Evolutionary conservation across 495 filamentous ascomycete genomes (phyloP).

Genomic region (Schizothecium vesticola): DNA sequence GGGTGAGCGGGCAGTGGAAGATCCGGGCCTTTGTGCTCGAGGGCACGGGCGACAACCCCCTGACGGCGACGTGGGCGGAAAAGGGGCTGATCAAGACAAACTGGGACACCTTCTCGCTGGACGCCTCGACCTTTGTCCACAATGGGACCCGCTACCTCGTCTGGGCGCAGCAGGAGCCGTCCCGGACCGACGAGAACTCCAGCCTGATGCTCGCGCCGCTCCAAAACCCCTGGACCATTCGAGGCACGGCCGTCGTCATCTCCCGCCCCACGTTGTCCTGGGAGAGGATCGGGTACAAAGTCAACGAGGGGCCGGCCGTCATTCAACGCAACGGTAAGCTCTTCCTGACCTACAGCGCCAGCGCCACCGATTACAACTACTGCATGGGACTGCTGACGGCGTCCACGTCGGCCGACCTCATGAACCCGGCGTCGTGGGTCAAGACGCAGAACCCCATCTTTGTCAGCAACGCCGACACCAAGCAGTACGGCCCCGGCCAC

Average conservation of each 20-base stretch:
- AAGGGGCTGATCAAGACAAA: conserved; percentile 25
- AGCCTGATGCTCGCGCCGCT: conserved; percentile 18
- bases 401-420: conserved; percentile 34
- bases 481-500: conserved; percentile 50
- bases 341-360: conserved; percentile 48
- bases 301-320: conserved; percentile 53
- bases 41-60: conserved; percentile 20
- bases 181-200: conserved; percentile 19
- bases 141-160: conserved; percentile 27
- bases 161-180: conserved; percentile 28
- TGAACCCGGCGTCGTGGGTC: conserved; percentile 36
- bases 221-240: conserved; percentile 26
- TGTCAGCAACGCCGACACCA: conserved; percentile 37
- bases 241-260: conserved; percentile 28
- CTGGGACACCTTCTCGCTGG: conserved; percentile 28
- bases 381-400: conserved; percentile 46
- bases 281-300: conserved; percentile 47
- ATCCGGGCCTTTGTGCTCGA: conserved; percentile 29
- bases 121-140: conserved; percentile 21
- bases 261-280: conserved; percentile 41
- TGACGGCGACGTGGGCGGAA: conserved; percentile 21
- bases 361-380: conserved; percentile 40
- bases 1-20: conserved; percentile 22
- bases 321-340: conserved; percentile 35
- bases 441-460: conserved; percentile 30